Evolutionary conservation across 441 rosid species (phyloP), one percentile per base, ranked within the genome.

Genomic region (Geranium incanum): DNA sequence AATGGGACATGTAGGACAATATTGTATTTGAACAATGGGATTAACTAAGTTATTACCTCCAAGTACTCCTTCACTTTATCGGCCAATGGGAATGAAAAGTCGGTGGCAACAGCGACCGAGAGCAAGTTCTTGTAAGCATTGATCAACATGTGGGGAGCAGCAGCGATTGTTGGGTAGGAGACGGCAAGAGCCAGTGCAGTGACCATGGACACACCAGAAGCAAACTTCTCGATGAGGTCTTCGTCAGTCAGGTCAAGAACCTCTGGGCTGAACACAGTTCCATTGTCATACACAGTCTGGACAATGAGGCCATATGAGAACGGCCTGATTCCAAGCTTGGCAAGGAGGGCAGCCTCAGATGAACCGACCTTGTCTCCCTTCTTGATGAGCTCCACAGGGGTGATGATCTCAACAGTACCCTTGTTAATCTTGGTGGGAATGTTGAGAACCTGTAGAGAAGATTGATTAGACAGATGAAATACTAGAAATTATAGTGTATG

Each of bases 391-490:
- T 91, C 95, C 69, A 86, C 88, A 12, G 88, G 83, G 73, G 91
- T 83, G 65, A 85, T 81, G 50, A 89, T 89, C 83, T 89, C 99
- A 3, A 94, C 97, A 23, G 97, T 86, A 72, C 98, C 98, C 89
- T 91, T 94, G 88, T 90, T 92, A 86, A 94, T 94, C 83, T 94
- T 94, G 64, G 98, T 94, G 0, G 98, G 96, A 59, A 94, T 94
- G 78, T 94, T 94, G 3, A 94, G 95, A 71, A 92, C 97, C 88
- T 89, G 57, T 3, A 48, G n/a, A 48, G 9, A 11, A 48, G 4
- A 48, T 48, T 48, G 12, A 45, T 1, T 6, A 1, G 4, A 57
- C 36, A 7, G 0, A 28, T 16, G n/a, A 0, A 3, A 6, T 6
- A 13, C 37, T 0, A 12, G 9, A 43, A 0, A 67, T 0, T 5